These are phyloP conservation scores for Phytophthora litchii DNA, from an alignment of 352 stramenopile species.

Conservation along the genomic window DNA sequence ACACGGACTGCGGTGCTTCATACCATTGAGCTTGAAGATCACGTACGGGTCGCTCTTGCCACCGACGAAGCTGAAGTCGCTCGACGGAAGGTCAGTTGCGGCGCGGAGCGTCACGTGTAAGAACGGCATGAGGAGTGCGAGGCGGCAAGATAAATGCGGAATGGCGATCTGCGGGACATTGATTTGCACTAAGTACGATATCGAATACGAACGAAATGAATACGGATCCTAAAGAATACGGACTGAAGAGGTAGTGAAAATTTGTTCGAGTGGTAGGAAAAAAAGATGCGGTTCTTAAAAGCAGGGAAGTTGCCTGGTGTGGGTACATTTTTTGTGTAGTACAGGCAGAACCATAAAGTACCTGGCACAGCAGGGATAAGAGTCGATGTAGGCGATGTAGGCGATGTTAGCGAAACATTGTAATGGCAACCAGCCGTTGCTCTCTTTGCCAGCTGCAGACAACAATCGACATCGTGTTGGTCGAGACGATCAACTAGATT, in stretches of 20 bases:
- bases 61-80: constrained; percentile 61
- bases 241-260: background rate
- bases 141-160: constrained; percentile 15
- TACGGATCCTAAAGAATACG: constrained; percentile 4
- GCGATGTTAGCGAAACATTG: too few species aligned
- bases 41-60: constrained; percentile 83
- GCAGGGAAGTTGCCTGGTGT: background rate
- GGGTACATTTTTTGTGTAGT: constrained; percentile 13
- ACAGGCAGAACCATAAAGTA: too few species aligned
- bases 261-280: background rate
- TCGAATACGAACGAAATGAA: background rate
- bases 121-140: constrained; percentile 43
- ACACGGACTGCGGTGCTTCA: constrained; percentile 62
- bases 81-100: constrained; percentile 59
- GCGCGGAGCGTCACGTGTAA: constrained; percentile 56
- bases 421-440: background rate
- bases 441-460: background rate
- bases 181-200: constrained; percentile 1
- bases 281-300: background rate
- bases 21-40: constrained; percentile 53
- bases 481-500: background rate
- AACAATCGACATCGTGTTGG: too few species aligned
- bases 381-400: too few species aligned
- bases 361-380: too few species aligned
- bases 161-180: constrained; percentile 14